Evolutionary conservation across 176 grass and related monocot genomes (phyloP), one percentile per base, ranked within the genome.

Genomic region (Oryza longistaminata): DNA sequence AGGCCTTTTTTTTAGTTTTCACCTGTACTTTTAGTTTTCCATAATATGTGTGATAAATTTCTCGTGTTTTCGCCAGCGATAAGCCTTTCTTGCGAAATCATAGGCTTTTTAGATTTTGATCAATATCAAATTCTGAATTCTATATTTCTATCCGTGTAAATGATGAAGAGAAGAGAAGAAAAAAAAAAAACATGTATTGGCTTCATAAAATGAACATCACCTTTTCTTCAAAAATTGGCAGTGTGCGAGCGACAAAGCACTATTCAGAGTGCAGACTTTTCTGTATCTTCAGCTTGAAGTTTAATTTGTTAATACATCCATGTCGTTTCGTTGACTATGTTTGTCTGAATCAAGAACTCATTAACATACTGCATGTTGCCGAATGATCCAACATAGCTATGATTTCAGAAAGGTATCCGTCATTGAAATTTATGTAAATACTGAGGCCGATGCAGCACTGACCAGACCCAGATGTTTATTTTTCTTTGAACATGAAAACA

Each of bases 21-120:
- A 17, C 33, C 70, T 85, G 35, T 80, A 85, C 55, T 72, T 82
- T 64, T 13, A 16, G 13, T 62, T 73, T 52, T 81, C 50, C 35
- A 39, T 21, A 24, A 15, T 31, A 14, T 22, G 81, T 49, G 15
- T 16, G 11, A 37, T 25, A 8, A 13, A 3, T 68, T 53, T n/a
- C 66, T 53, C 13, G 11, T 0, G 27, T 24, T 34, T 50, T 31
- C 9, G 3, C 6, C 25, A 13, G 10, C 3, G 9, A 15, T 14
- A 22, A 11, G 2, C 11, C 19, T 74, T 74, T 22, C 31, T 84
- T 76, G 3, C 24, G 13, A 25, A 66, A 33, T 66, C 22, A 3
- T 88, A 15, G 44, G 74, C 3, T 42, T 64, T 81, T 37, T 25
- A 17, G 26, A 6, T 75, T 74, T 87, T 44, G 5, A 71, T 83